These are phyloP conservation scores for Penicillium sp. DNA, from an alignment of 2,329 filamentous ascomycete genomes.

Conservation along the genomic window DNA sequence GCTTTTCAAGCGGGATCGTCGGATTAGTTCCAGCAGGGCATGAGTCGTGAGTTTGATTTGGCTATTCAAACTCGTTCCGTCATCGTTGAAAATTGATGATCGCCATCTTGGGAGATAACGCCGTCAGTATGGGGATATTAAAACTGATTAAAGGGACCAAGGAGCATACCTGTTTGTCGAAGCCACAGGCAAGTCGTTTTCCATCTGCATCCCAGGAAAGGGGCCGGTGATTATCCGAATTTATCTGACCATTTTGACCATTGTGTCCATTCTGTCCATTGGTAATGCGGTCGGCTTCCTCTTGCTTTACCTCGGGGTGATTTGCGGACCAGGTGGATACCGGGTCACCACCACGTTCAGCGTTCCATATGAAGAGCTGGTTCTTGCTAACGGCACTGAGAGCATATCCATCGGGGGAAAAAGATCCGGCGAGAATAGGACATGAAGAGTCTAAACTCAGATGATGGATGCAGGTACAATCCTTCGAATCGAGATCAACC, in stretches of 20 bases:
- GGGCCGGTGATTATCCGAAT: constrained; percentile 37
- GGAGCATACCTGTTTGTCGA: constrained; percentile 48
- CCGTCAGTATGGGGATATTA: neutral
- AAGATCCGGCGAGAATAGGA: constrained; percentile 44
- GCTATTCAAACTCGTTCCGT: constrained; percentile 13
- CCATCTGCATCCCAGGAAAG: constrained; percentile 56
- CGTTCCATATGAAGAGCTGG: constrained; percentile 48
- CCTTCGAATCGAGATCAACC: constrained; percentile 39
- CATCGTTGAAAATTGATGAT: constrained; percentile 43
- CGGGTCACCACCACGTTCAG: constrained; percentile 44
- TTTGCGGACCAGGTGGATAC: constrained; percentile 43
- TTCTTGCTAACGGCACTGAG: constrained; percentile 47
- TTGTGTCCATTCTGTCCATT: constrained; percentile 38
- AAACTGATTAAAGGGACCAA: constrained; percentile 4
- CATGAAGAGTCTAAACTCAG: constrained; percentile 37
- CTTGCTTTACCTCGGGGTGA: constrained; percentile 31
- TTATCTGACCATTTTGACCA: constrained; percentile 36
- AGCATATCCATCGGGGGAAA: constrained; percentile 50
- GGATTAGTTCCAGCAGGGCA: constrained; percentile 5
- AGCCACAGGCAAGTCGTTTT: constrained; percentile 53
- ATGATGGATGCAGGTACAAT: constrained; percentile 38
- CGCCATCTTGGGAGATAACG: constrained; percentile 30
- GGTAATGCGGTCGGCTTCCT: constrained; percentile 31
- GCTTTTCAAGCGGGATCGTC: constrained; percentile 1
- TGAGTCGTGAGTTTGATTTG: constrained; percentile 8